Evolutionary conservation across 495 filamentous ascomycete genomes (phyloP).

Genomic region (Parathielavia hyrcaniae): DNA sequence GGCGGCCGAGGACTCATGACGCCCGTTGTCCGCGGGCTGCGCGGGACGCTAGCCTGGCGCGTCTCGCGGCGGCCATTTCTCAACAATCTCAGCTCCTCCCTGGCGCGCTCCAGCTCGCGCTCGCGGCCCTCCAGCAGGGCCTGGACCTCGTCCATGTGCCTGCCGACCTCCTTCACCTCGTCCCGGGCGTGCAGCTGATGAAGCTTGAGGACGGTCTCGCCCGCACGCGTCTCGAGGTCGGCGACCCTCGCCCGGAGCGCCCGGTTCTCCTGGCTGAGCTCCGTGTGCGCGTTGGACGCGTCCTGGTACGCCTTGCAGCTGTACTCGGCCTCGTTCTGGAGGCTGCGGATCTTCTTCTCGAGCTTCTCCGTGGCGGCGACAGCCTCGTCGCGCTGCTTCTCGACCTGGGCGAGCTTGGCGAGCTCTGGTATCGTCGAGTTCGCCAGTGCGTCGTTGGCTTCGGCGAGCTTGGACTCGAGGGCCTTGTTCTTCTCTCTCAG

Average conservation of each 20-base stretch:
- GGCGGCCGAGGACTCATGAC: slow-evolving; percentile 42
- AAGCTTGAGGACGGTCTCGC: slow-evolving; percentile 46
- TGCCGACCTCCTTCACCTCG: slow-evolving; percentile 25
- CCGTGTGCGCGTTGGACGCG: slow-evolving; percentile 50
- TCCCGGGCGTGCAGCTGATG: slow-evolving; percentile 46
- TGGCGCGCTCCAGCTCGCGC: slow-evolving; percentile 45
- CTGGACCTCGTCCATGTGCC: slow-evolving; percentile 48
- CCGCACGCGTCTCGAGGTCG: slow-evolving; percentile 45
- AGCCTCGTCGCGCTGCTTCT: slow-evolving; percentile 32
- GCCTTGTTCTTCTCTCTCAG: slow-evolving; percentile 46
- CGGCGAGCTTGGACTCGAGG: slow-evolving; percentile 46
- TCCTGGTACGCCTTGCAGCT: slow-evolving; percentile 57
- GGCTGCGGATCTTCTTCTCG: slow-evolving; percentile 42
- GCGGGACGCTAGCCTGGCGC: slow-evolving; percentile 44
- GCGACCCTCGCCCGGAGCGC: slow-evolving; percentile 45
- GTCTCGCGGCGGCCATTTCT: slow-evolving; percentile 50
- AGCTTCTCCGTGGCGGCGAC: slow-evolving; percentile 30
- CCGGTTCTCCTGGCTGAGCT: slow-evolving; percentile 46
- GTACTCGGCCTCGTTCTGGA: slow-evolving; percentile 50
- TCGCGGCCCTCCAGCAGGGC: slow-evolving; percentile 54
- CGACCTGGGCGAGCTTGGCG: slow-evolving; percentile 43
- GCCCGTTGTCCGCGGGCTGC: slow-evolving; percentile 41
- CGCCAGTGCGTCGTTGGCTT: slow-evolving; percentile 44
- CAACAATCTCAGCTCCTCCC: slow-evolving; percentile 33
- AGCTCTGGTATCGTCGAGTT: slow-evolving; percentile 44